Conservation (phyloP, 345 rosid species). For the Boechera stricta region DNA sequence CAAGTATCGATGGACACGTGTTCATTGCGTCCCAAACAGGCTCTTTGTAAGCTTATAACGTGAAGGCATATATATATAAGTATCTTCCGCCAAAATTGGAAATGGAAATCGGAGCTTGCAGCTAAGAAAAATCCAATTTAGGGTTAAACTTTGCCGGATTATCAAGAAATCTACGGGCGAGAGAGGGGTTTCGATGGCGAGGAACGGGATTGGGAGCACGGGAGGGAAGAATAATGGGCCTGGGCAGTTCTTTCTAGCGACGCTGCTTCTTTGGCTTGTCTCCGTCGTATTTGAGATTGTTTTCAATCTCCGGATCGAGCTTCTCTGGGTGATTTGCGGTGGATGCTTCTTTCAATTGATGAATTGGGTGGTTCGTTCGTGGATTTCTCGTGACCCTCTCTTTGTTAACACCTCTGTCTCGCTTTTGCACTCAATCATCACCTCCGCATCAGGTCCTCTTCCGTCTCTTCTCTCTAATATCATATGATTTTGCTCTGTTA, state of each 20-base stretch:
- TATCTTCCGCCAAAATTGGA: conserved; percentile 35
- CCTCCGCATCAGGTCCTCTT: conserved; percentile 74
- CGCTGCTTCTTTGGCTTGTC: conserved; percentile 81
- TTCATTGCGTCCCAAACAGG: conserved; percentile 10
- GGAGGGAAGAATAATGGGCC: conserved; percentile 50
- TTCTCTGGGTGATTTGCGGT: conserved; percentile 60
- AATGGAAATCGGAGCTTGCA: conserved; percentile 8
- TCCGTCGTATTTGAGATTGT: conserved; percentile 79
- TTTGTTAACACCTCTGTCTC: conserved; percentile 89
- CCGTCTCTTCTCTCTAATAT: background rate
- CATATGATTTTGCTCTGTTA: background rate
- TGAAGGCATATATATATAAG: background rate
- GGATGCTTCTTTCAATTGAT: conserved; percentile 67
- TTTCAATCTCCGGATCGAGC: conserved; percentile 64
- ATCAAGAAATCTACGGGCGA: background rate
- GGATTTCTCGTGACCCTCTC: conserved; percentile 80
- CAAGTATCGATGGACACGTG: conserved; percentile 24
- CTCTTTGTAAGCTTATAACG: conserved; percentile 11
- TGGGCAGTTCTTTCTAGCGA: conserved; percentile 71
- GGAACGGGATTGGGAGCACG: conserved; percentile 33
- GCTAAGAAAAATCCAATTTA: conserved; percentile 9
- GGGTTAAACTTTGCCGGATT: conserved; percentile 14
- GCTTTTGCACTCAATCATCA: conserved; percentile 79
- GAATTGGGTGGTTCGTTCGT: conserved; percentile 63
- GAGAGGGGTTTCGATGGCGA: conserved; percentile 27